phyloP scores from a whole-genome alignment of 257 asterid species.

The Nicotiana otophora region DNA sequence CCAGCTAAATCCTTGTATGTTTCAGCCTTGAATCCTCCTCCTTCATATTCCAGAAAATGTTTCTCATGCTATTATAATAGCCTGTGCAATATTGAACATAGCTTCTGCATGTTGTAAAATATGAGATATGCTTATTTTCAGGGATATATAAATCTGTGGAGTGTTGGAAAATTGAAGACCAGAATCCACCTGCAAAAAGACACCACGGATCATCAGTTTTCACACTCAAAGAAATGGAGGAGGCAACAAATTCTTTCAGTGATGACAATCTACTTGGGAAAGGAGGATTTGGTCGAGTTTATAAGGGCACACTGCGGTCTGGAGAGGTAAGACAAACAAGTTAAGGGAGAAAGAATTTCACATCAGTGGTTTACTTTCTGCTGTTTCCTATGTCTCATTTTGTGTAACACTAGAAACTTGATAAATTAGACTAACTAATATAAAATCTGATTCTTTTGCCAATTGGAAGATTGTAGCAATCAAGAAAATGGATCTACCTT shows the following conservation, averaged over 20 bases:
- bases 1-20: conserved; percentile 63
- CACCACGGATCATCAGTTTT: conserved; percentile 73
- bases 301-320: conserved; percentile 77
- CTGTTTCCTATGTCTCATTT: background rate
- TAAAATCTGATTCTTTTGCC: background rate
- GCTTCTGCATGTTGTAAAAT: background rate
- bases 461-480: conserved; percentile 72
- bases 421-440: background rate
- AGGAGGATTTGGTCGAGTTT: conserved; percentile 95
- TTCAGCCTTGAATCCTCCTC: background rate
- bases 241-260: conserved; percentile 65
- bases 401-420: background rate
- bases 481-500: conserved; percentile 91
- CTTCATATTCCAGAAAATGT: background rate
- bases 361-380: background rate
- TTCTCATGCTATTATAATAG: background rate
- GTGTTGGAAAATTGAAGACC: conserved; percentile 65
- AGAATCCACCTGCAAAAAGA: conserved; percentile 60
- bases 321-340: conserved; percentile 55
- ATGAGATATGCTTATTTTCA: conserved; percentile 21
- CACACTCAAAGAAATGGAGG: conserved; percentile 84
- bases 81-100: background rate
- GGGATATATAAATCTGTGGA: conserved; percentile 89
- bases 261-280: conserved; percentile 85
- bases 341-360: background rate